Evolutionary conservation across 2,329 filamentous ascomycete genomes (phyloP), one percentile per base, ranked within the genome.

Genomic region (Ophioceras dolichostomum): DNA sequence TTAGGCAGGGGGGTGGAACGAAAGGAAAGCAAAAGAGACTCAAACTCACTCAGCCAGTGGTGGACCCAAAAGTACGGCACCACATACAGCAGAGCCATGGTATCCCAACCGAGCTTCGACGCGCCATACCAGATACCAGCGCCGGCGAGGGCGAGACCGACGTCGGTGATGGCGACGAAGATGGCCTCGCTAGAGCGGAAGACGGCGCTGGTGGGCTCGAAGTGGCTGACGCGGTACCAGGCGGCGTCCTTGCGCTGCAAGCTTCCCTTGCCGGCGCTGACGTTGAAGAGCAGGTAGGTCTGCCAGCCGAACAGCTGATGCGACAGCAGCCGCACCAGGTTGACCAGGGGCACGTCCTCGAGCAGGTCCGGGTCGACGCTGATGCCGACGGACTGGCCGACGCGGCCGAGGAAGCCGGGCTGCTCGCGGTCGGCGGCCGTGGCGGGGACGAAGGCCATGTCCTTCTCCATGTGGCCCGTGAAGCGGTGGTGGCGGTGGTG

Each of bases 31-130:
- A 24, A 30, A 14, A 12, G 13, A n/a, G n/a, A n/a, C n/a, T n/a
- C n/a, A 33, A 7, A 71, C 82, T 72, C 79, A 91, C 85, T 84
- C 41, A 96, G 82, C 89, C 89, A 96, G 76, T 95, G 87, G 75
- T 96, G 94, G 37, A 95, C 88, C 89, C 89, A 95, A 43, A 95
- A 60, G 55, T 79, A 83, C 13, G 79, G 78, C 26, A 79, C 62
- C 20, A 65, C 61, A 53, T 81, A 83, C 13, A 79, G 58, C 32
- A 76, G 58, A 38, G 70, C 58, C 13, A 77, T 64, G 31, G 68
- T 78, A 48, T 65, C 66, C 44, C 59, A 62, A 27, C 73, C 76
- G n/a, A 78, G 60, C 20, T 64, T 54, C 47, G 66, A 62, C 9
- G 67, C 60, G 18, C 63, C 64, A 39, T 63, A 59, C 52, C 71